Base-by-base conservation (phyloP, 345 rosid species). In the Aquilaria sinensis region DNA sequence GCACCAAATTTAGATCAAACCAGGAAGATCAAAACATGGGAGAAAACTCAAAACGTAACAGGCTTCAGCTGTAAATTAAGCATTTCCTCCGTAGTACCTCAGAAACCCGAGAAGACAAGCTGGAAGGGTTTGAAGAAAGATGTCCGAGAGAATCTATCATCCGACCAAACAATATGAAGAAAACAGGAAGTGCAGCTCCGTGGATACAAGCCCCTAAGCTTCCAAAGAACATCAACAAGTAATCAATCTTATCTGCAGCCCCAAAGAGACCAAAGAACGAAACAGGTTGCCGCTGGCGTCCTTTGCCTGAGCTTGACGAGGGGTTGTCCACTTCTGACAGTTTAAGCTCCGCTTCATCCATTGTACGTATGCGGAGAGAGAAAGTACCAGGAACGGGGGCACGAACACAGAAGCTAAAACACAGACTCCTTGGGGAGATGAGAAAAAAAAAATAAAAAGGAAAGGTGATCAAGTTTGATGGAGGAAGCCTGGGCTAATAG, bases 141-240 rank as follows among this genome's bases (percentile, higher is more conserved):
- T 70, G 74, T 2, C 96, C 97, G 3, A 90, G 74, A 63, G 96
- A 84, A 75, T 85, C 83, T 14, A 90, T 69, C 92, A 88, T 70
- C 34, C 69, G 76, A 47, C 88, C 93, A 10, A 88, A 85, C 70
- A 88, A 73, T 47, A 85, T 49, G 49, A 88, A 81, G 74, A 90
- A 88, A 11, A 81, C 70, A 0, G 97, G 97, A 68, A 87, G 87
- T 4, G 87, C 79, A 15, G 80, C 85, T 6, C 97, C 97, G 13
- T 84, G 96, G 11, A 81, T n/a, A 65, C 75, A 81, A 0, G 96
- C 76, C 0, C 92, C 97, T 54, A 80, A 47, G 53, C 81, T 73
- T 13, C 93, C 97, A 0, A 88, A 31, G 32, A 81, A 57, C 96
- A 88, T 91, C 64, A 88, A 51, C 4, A 74, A 3, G 60, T 14